Evolutionary conservation across 352 stramenopile species (phyloP).

Genomic region (Phytophthora podocarpi): DNA sequence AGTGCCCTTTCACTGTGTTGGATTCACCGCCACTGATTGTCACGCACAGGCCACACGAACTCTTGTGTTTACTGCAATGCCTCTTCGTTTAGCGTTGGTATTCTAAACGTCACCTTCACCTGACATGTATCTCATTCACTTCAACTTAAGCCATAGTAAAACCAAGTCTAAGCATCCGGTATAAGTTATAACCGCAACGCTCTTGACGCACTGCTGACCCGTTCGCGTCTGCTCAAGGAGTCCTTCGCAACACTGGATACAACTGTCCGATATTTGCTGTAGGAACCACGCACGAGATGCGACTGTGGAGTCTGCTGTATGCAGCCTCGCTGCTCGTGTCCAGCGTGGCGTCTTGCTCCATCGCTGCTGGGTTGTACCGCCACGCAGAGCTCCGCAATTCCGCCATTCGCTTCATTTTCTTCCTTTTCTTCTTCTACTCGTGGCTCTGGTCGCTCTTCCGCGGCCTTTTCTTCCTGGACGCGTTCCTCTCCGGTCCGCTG

Average conservation of each 20-base stretch:
- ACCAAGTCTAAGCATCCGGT: not conserved
- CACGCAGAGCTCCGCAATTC: slow-evolving; percentile 48
- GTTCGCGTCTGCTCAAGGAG: slow-evolving; percentile 9
- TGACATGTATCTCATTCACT: too few species aligned
- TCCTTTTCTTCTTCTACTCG: slow-evolving; percentile 68
- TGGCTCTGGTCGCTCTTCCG: slow-evolving; percentile 65
- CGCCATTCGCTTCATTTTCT: slow-evolving; percentile 52
- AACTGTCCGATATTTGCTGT: slow-evolving; percentile 3
- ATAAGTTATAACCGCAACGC: slow-evolving; percentile 11
- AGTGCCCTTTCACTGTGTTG: slow-evolving; percentile 1
- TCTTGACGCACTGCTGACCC: slow-evolving; percentile 14
- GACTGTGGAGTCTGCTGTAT: slow-evolving; percentile 53
- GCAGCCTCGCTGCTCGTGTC: slow-evolving; percentile 44
- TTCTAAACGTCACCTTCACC: too few species aligned
- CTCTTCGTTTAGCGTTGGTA: too few species aligned
- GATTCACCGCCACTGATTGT: too few species aligned
- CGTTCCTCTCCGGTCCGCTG: slow-evolving; percentile 30
- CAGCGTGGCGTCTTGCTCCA: slow-evolving; percentile 41
- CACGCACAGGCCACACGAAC: too few species aligned
- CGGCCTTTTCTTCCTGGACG: slow-evolving; percentile 49
- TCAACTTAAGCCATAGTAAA: slow-evolving; percentile 15
- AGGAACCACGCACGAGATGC: slow-evolving; percentile 18
- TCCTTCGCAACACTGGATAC: too few species aligned
- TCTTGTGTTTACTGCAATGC: too few species aligned
- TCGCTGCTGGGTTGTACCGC: slow-evolving; percentile 41